Evolutionary conservation across 768 basidiomycete species (phyloP).

Genomic region (Rhodocollybia butyracea): DNA sequence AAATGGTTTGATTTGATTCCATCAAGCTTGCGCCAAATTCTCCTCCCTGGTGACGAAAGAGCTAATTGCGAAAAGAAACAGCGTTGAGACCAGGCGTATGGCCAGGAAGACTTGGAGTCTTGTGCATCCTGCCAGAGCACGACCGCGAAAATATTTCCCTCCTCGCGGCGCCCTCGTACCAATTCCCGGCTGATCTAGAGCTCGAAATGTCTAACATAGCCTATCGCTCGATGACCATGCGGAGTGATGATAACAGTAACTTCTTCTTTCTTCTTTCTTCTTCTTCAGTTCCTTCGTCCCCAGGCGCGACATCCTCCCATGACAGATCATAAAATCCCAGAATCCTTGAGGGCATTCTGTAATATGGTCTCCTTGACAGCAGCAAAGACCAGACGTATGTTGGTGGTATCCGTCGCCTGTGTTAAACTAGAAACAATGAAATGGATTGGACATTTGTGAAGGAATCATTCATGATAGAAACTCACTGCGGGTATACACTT

Average conservation of each 20-base stretch:
- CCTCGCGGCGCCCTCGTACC: constrained; percentile 1
- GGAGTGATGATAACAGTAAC: not conserved
- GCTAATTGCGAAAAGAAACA: constrained; percentile 1
- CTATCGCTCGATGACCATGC: not conserved
- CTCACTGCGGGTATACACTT: constrained; percentile 90
- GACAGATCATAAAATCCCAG: constrained; percentile 58
- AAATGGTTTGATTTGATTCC: too few species aligned
- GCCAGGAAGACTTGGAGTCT: not conserved
- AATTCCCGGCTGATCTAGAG: not conserved
- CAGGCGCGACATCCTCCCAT: not conserved
- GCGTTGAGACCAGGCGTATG: not conserved
- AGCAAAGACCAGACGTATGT: constrained; percentile 73
- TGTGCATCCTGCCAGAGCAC: not conserved
- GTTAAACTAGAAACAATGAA: constrained; percentile 47
- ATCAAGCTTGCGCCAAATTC: not conserved
- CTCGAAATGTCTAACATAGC: not conserved
- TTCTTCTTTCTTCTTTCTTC: not conserved
- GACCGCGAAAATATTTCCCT: not conserved
- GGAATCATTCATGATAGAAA: constrained; percentile 11
- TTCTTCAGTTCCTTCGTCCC: not conserved
- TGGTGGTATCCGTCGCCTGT: constrained; percentile 83
- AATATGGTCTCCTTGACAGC: constrained; percentile 85
- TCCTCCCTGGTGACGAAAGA: not conserved
- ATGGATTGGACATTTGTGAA: not conserved
- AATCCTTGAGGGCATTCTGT: constrained; percentile 78